Evolutionary conservation across 352 stramenopile genomes (phyloP).

Genomic region (Thraustotheca clavata): DNA sequence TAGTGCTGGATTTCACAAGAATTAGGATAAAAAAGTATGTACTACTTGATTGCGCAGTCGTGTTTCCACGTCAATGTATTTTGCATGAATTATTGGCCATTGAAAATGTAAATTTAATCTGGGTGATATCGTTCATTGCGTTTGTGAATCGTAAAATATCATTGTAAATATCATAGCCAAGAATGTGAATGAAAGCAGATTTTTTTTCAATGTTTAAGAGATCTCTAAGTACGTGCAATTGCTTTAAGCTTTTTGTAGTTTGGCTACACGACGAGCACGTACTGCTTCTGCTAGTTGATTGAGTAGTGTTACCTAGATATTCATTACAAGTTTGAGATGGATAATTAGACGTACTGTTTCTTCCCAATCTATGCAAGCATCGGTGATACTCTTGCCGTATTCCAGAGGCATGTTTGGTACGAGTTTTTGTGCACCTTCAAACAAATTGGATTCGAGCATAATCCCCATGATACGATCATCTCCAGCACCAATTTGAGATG

Average conservation of each 20-base stretch:
- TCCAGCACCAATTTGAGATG: slow-evolving; percentile 47
- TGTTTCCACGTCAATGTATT: too few relatives aligned
- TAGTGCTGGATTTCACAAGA: too few relatives aligned
- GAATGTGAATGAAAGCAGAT: too few relatives aligned
- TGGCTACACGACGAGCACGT: neutral
- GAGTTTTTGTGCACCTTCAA: slow-evolving; percentile 74
- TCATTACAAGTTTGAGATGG: neutral
- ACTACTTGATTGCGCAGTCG: too few relatives aligned
- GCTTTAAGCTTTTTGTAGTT: neutral
- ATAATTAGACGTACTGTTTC: slow-evolving; percentile 41
- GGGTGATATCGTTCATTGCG: too few relatives aligned
- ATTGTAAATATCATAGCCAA: too few relatives aligned
- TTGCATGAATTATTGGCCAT: too few relatives aligned
- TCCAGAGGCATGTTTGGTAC: slow-evolving; percentile 30
- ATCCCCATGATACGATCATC: slow-evolving; percentile 63
- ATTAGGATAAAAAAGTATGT: too few relatives aligned
- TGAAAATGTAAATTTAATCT: too few relatives aligned
- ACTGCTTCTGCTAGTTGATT: slow-evolving; percentile 8
- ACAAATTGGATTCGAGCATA: slow-evolving; percentile 87
- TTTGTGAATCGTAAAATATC: too few relatives aligned
- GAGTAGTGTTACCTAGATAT: slow-evolving; percentile 10
- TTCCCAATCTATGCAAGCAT: slow-evolving; percentile 80
- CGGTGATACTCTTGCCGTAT: slow-evolving; percentile 82
- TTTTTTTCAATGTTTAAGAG: too few relatives aligned
- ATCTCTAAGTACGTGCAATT: too few relatives aligned